Evolutionary conservation across 495 filamentous ascomycete species (phyloP), one percentile per base, ranked within the genome.

Genomic region (Penicillium parvum): DNA sequence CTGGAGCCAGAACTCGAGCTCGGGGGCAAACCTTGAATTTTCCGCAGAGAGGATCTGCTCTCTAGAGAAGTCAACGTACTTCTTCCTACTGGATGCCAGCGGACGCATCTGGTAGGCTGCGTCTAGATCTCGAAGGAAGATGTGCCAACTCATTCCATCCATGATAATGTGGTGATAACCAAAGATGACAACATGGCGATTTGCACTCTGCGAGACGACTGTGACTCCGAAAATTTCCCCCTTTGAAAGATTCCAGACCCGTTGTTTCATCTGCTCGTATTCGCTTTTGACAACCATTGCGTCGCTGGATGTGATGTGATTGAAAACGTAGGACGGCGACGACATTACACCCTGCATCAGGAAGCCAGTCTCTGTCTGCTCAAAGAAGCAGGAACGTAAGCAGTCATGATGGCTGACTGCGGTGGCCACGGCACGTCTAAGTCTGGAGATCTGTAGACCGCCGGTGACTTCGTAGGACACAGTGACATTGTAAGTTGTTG

Each of bases 81-180:
- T 39, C 4, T 8, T 10, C 3, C 8, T 9, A 4, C 12, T 10
- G 5, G 6, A 23, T 10, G 1, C 20, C 6, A 45, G 12, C 11
- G 29, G 3, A 12, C 20, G 10, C 1, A 29, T 40, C 5, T 48
- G 46, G 42, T 74, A 74, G 1, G 50, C 57, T 19, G 53, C 50
- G 9, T 66, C 38, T 0, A 75, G 45, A 18, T 75, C 71, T 1
- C 16, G 4, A 0, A 68, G 8, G 20, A 75, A 42, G 14, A 69
- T 17, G 14, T 69, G 30, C 0, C 62, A 43, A 41, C 60, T 62
- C 12, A 63, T 25, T 0, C 66, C 69, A 51, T 76, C 73, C 39
- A 73, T 64, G 37, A 47, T 35, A 34, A 76, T 74, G 34, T 76
- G 73, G 27, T 69, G 66, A 29, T 47, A 56, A 10, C 22, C 32